phyloP scores from a whole-genome alignment of 805 yeast genomes.

The Pichia kluyveri region DNA sequence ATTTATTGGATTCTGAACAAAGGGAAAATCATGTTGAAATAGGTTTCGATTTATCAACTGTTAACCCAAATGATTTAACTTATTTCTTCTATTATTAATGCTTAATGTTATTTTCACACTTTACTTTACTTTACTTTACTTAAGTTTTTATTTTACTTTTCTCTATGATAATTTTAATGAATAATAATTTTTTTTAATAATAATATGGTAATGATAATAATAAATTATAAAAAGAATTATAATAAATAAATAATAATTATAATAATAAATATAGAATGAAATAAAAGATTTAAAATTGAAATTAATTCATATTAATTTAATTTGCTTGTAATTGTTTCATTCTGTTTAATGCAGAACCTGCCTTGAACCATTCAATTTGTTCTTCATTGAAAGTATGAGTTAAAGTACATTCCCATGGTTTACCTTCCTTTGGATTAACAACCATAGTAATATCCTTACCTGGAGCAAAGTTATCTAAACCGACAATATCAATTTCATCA shows the following conservation, averaged over 20 bases:
- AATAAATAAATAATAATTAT: constrained; percentile 4
- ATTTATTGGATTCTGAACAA: constrained; percentile 15
- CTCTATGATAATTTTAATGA: background rate
- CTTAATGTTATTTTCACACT: no score
- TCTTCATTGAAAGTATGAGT: constrained; percentile 94
- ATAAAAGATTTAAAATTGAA: background rate
- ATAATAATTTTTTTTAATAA: background rate
- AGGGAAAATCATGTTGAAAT: constrained; percentile 5
- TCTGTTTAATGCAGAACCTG: constrained; percentile 98
- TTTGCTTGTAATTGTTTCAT: constrained; percentile 30
- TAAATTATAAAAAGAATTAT: background rate
- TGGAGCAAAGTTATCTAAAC: constrained; percentile 80
- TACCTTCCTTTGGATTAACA: constrained; percentile 65
- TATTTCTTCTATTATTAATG: constrained; percentile 5
- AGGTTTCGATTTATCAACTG: constrained; percentile 2
- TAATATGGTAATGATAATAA: background rate
- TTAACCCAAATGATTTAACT: constrained; percentile 11
- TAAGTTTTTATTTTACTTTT: background rate
- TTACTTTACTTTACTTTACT: background rate
- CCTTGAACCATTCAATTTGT: constrained; percentile 98
- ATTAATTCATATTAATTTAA: background rate
- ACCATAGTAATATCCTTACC: constrained; percentile 83
- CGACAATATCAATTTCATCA: constrained; percentile 82
- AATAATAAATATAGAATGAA: background rate
- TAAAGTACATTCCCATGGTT: constrained; percentile 81